Conservation (phyloP, 768 basidiomycete species). For the Gautieria morchelliformis region DNA sequence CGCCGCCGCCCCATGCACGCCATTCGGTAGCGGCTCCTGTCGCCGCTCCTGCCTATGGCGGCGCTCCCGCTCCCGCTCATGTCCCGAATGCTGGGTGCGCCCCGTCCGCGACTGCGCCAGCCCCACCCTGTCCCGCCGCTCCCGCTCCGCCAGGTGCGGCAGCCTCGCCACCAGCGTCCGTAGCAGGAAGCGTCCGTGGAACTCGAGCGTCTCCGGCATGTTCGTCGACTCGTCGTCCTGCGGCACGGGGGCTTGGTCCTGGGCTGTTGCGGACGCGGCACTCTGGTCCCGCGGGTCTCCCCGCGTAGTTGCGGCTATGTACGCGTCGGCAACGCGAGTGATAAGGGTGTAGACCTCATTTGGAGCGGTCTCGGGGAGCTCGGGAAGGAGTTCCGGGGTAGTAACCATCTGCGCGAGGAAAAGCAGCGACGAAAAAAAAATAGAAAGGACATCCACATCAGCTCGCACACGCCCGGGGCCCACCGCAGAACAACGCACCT, state of each 20-base stretch:
- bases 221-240: no score
- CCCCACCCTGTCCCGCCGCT: not conserved
- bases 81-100: no score
- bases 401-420: conserved; percentile 1
- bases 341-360: conserved; percentile 60
- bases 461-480: no score
- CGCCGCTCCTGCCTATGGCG: no score
- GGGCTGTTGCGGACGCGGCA: no score
- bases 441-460: not conserved
- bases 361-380: conserved; percentile 50
- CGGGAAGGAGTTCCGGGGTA: conserved; percentile 44
- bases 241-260: no score
- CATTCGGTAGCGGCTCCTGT: no score
- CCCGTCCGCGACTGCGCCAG: no score
- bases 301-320: no score
- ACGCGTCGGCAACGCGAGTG: conserved; percentile 64
- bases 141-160: conserved; percentile 27
- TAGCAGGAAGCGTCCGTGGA: conserved; percentile 75
- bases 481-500: conserved; percentile 30
- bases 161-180: conserved; percentile 53
- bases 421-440: conserved; percentile 9
- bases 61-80: not conserved
- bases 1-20: no score
- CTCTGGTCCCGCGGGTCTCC: no score
- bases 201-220: conserved; percentile 46